Percentiles rank a stretch among this genome's conserved stretches.
Conservation (phyloP, 2,329 filamentous ascomycete genomes). For the Pestalotiopsis sp. region DNA sequence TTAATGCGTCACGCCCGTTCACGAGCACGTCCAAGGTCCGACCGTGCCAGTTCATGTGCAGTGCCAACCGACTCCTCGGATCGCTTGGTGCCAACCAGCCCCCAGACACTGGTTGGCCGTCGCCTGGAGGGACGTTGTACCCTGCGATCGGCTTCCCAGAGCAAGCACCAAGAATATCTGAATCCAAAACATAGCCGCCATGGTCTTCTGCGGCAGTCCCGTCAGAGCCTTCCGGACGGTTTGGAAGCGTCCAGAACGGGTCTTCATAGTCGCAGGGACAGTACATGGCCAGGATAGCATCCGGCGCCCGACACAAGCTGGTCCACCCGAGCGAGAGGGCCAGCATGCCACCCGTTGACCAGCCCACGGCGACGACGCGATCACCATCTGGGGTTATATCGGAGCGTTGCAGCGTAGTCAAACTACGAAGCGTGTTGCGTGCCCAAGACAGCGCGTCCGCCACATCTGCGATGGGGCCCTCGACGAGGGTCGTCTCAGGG, state of each 20-base stretch:
- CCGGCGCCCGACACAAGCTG: conserved; percentile 31
- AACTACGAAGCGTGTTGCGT: conserved; percentile 15
- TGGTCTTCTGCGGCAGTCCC: background rate
- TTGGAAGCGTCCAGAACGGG: background rate
- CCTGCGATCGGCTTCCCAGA: background rate
- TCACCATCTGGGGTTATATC: conserved; percentile 27
- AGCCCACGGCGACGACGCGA: conserved; percentile 43
- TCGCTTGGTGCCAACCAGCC: background rate
- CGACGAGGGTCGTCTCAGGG: conserved; percentile 44
- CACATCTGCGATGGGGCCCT: conserved; percentile 48
- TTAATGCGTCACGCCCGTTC: background rate
- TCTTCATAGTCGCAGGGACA: conserved; percentile 29
- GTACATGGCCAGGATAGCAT: conserved; percentile 49
- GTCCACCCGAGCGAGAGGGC: conserved; percentile 47
- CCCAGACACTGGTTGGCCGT: background rate
- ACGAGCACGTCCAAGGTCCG: background rate
- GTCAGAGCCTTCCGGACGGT: conserved; percentile 19
- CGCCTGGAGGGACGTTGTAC: background rate
- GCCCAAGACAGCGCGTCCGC: conserved; percentile 45
- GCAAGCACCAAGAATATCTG: background rate
- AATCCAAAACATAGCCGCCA: background rate
- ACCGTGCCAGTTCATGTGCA: background rate
- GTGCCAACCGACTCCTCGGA: background rate
- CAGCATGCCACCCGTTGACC: conserved; percentile 49
- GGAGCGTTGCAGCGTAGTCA: background rate